Percentiles rank a stretch among this genome's conserved stretches.
These are phyloP conservation scores for Buddleja alternifolia DNA, from an alignment of 257 asterid species.

Conservation along the genomic window DNA sequence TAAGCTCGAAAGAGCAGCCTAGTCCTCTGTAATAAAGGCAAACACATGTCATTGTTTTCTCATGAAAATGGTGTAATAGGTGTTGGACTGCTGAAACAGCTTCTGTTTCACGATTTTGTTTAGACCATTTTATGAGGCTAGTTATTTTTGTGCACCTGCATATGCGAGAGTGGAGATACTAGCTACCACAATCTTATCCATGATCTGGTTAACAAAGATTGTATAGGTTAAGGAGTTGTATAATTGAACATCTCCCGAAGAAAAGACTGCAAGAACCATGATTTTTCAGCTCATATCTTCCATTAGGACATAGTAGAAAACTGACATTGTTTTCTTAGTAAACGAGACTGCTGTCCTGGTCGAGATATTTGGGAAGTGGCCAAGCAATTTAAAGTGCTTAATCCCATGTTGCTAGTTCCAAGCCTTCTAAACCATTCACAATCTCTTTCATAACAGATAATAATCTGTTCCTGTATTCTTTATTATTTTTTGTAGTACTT, in stretches of 20 bases:
- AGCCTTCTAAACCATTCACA: background rate
- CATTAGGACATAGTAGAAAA: background rate
- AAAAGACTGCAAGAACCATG: background rate
- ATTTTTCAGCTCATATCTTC: background rate
- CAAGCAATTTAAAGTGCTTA: background rate
- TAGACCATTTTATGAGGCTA: background rate
- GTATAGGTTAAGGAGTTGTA: background rate
- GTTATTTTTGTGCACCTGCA: background rate
- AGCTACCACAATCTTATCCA: background rate
- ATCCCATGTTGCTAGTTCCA: background rate
- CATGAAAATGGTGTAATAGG: background rate
- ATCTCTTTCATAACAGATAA: background rate
- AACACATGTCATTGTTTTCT: too few relatives aligned
- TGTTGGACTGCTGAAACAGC: background rate
- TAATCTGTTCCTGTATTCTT: background rate
- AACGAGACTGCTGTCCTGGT: background rate
- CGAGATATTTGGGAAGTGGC: background rate
- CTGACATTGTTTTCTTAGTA: background rate
- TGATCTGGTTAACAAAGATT: background rate
- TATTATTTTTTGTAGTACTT: background rate
- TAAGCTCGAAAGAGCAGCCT: background rate
- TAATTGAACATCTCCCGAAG: background rate
- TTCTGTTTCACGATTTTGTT: background rate
- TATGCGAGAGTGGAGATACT: conserved; percentile 1
- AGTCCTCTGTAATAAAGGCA: too few relatives aligned